Conservation (phyloP, 208 protist species). For the Leishmania guyanensis region DNA sequence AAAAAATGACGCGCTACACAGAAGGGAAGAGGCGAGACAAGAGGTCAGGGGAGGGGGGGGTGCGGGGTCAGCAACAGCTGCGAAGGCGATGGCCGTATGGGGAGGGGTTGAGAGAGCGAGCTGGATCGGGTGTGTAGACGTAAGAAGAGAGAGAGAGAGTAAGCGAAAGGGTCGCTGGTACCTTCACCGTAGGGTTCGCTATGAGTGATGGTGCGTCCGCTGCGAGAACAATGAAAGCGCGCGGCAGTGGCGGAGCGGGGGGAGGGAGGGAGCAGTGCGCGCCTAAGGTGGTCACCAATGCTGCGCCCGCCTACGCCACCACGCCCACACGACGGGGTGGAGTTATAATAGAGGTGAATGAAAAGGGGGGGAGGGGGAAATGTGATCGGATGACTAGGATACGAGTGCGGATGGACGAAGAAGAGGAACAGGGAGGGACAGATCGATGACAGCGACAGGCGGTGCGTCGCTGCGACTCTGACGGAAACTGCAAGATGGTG, state of each 20-base stretch:
- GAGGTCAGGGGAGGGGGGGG: no score
- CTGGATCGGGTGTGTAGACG: background rate
- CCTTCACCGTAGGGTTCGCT: background rate
- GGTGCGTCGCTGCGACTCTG: background rate
- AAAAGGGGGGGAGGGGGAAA: background rate
- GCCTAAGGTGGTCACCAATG: background rate
- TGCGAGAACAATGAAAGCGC: no score
- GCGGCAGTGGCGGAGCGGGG: background rate
- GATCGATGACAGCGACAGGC: background rate
- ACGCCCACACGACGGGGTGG: background rate
- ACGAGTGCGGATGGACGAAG: background rate
- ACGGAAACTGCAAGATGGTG: background rate
- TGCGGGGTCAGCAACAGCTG: background rate
- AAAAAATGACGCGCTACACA: background rate
- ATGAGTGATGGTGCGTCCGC: background rate
- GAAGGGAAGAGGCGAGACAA: background rate
- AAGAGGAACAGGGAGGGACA: background rate
- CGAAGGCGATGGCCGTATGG: background rate
- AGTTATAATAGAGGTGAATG: background rate
- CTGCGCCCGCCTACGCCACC: background rate
- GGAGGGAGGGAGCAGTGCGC: background rate
- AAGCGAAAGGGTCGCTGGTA: background rate
- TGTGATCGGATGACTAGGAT: background rate
- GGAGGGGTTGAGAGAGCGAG: background rate
- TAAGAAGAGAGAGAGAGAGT: constrained; percentile 7